These are phyloP conservation scores for Fragaria vesca DNA, from an alignment of 306 rosid species.

Conservation along the genomic window DNA sequence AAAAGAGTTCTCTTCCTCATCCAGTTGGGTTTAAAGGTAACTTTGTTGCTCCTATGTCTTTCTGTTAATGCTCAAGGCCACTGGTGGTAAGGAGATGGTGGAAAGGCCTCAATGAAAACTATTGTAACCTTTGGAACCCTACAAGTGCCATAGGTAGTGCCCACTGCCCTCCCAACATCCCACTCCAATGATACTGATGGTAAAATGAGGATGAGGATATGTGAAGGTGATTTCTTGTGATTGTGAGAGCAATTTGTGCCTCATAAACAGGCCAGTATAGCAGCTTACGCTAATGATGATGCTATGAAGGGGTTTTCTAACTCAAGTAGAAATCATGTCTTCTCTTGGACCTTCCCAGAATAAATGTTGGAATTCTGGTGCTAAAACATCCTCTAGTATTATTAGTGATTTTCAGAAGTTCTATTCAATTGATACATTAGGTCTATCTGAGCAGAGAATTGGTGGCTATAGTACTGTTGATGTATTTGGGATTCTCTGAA, in stretches of 20 bases:
- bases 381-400: not conserved
- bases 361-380: not conserved
- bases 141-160: not conserved
- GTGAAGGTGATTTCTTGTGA: not conserved
- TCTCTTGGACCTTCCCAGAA: not conserved
- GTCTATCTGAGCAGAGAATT: not conserved
- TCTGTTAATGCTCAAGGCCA: too few relatives aligned
- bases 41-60: too few relatives aligned
- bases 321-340: not conserved
- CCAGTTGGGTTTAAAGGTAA: too few relatives aligned
- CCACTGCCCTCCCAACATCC: not conserved
- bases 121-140: not conserved
- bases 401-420: not conserved
- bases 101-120: not conserved
- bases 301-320: not conserved
- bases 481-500: not conserved
- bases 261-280: not conserved
- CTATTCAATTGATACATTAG: not conserved
- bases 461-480: not conserved
- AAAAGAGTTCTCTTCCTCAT: too few relatives aligned
- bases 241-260: not conserved
- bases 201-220: not conserved
- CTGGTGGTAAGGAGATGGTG: not conserved
- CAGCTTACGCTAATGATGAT: not conserved
- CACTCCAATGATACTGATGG: too few relatives aligned